Conservation (phyloP, 345 rosid genomes). For the Euphorbia tirucalli region DNA sequence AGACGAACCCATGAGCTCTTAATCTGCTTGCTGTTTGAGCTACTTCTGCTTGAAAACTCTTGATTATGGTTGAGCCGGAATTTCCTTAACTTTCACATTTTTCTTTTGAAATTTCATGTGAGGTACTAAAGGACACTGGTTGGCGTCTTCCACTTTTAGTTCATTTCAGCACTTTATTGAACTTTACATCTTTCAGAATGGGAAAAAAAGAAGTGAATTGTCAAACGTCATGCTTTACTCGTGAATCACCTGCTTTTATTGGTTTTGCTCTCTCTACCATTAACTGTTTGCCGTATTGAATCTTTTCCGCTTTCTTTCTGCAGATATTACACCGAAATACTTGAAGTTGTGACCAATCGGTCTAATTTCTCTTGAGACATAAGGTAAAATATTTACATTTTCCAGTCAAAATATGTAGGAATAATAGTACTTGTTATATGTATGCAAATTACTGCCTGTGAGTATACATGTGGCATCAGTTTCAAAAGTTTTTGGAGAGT, state of each 20-base stretch:
- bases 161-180: background rate
- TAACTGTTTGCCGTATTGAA: background rate
- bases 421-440: background rate
- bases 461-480: background rate
- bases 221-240: constrained; percentile 46
- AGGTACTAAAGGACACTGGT: constrained; percentile 8
- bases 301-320: constrained; percentile 18
- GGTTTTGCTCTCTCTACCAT: background rate
- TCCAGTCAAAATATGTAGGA: constrained; percentile 1
- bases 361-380: constrained; percentile 32
- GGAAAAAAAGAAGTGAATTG: constrained; percentile 22
- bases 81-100: constrained; percentile 25
- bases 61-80: constrained; percentile 20
- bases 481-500: constrained; percentile 37
- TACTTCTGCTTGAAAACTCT: constrained; percentile 15
- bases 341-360: constrained; percentile 30
- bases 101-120: constrained; percentile 27
- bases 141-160: background rate
- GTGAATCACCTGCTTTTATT: constrained; percentile 45
- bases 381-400: constrained; percentile 34
- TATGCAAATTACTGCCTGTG: background rate
- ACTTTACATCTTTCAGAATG: constrained; percentile 19
- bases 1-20: constrained; percentile 2
- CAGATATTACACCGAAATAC: constrained; percentile 30
- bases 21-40: constrained; percentile 11